Evolutionary conservation across 1,139 yeast species (phyloP), one percentile per base, ranked within the genome.

Genomic region (Pichia sp.): DNA sequence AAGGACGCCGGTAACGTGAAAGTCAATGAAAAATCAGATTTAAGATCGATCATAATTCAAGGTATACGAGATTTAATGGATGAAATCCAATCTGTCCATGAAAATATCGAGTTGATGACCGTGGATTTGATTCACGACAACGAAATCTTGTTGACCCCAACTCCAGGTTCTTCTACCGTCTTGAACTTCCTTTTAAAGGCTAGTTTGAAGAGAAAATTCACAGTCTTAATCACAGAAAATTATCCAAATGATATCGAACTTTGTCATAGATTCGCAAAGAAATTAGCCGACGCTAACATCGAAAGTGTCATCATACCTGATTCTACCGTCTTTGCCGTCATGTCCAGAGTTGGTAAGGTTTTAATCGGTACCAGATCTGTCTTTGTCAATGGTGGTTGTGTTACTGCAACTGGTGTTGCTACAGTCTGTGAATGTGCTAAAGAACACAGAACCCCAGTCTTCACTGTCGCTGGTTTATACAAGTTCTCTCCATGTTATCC

Each of bases 321-420:
- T 63, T 78, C 95, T 4, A 85, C 96, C 24, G 90, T 85, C 0
- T 89, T 85, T 67, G 98, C 99, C 0, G 87, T 94, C 42, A 94
- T 94, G 99, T 86, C 97, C 42, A 75, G 97, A 54, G 99, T 94
- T 3, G 97, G 98, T 41, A 94, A 94, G 66, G 99, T 94, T 24
- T 81, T 93, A 52, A 79, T 94, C 52, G 97, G 98, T 20, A 84
- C 98, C 1, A 80, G 88, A 55, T 82, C 96, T 0, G 97, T 94
- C 9, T 85, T 67, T 65, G 96, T 96, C 47, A 93, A 94, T 63
- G 99, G 99, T 49, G 98, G 99, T 10, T 85, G 96, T 56, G 79
- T 90, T 49, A 81, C 96, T 2, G 80, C 86, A 20, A 81, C 96
- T 0, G 99, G 99, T 41, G 96, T 88, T 31, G 89, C 96, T 21